Evolutionary conservation across 164 flowering plant genomes (phyloP).

Genomic region (Aristolochia californica): DNA sequence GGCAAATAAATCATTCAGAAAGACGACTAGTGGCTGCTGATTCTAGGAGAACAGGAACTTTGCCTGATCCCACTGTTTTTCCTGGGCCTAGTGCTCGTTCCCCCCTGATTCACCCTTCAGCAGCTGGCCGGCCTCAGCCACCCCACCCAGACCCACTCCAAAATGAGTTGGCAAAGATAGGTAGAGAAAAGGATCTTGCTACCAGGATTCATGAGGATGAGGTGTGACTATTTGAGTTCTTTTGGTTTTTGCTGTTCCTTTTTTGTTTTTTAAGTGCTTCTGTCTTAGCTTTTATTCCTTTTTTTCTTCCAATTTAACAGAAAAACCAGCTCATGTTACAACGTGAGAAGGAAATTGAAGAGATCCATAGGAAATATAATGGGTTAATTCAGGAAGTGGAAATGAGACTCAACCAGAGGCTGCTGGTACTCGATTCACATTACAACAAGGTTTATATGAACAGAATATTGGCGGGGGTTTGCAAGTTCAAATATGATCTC

Average conservation of each 20-base stretch:
- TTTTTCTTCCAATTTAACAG: conserved; percentile 29
- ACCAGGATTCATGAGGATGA: conserved; percentile 32
- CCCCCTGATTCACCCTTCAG: conserved; percentile 7
- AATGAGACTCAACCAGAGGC: conserved; percentile 20
- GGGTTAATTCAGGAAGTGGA: conserved; percentile 37
- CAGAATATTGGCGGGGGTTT: conserved; percentile 49
- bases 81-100: conserved; percentile 15
- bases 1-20: conserved; percentile 1
- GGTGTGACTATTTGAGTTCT: conserved; percentile 28
- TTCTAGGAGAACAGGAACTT: conserved; percentile 4
- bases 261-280: background rate
- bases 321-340: conserved; percentile 35
- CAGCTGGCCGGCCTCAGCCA: conserved; percentile 10
- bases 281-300: conserved; percentile 2
- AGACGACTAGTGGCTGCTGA: background rate
- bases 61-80: conserved; percentile 7
- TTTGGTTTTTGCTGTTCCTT: conserved; percentile 17
- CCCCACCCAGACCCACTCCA: conserved; percentile 50
- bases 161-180: conserved; percentile 43
- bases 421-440: conserved; percentile 32
- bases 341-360: conserved; percentile 67
- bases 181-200: conserved; percentile 29
- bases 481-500: conserved; percentile 31
- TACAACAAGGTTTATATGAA: conserved; percentile 35
- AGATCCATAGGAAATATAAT: conserved; percentile 44